These are phyloP conservation scores for Graphiopsis chlorocephala DNA, from an alignment of 2,329 filamentous ascomycete genomes.

Conservation along the genomic window DNA sequence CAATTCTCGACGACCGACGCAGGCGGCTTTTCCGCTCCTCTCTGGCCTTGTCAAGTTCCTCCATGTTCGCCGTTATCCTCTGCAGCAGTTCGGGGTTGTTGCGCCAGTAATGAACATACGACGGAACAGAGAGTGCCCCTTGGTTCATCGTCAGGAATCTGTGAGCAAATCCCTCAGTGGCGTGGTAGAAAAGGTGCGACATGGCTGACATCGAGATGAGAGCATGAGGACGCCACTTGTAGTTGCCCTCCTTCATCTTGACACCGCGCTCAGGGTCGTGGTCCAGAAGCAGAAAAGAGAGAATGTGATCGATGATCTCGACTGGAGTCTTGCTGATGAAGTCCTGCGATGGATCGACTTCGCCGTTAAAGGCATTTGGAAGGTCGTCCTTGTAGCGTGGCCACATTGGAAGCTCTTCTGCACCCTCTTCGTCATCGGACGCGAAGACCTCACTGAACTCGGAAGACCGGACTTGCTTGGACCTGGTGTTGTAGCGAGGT, in stretches of 20 bases:
- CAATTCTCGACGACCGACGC: constrained; percentile 17
- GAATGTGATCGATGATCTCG: constrained; percentile 19
- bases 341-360: constrained; percentile 14
- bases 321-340: constrained; percentile 19
- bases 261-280: constrained; percentile 18
- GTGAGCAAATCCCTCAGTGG: constrained; percentile 17
- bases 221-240: constrained; percentile 10
- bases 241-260: background rate
- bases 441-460: background rate
- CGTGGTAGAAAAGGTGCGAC: constrained; percentile 17
- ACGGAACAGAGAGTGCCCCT: background rate
- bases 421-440: background rate
- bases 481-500: constrained; percentile 1
- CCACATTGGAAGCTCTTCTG: background rate
- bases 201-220: constrained; percentile 20
- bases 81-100: background rate
- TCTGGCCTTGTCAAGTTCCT: background rate
- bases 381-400: constrained; percentile 16
- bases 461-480: background rate
- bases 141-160: constrained; percentile 10
- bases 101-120: background rate
- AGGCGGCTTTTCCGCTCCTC: background rate
- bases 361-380: constrained; percentile 14
- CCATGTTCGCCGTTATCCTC: background rate
- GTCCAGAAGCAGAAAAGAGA: constrained; percentile 18